Evolutionary conservation across 2,329 filamentous ascomycete species (phyloP).

Genomic region (Aspergillus awamori): DNA sequence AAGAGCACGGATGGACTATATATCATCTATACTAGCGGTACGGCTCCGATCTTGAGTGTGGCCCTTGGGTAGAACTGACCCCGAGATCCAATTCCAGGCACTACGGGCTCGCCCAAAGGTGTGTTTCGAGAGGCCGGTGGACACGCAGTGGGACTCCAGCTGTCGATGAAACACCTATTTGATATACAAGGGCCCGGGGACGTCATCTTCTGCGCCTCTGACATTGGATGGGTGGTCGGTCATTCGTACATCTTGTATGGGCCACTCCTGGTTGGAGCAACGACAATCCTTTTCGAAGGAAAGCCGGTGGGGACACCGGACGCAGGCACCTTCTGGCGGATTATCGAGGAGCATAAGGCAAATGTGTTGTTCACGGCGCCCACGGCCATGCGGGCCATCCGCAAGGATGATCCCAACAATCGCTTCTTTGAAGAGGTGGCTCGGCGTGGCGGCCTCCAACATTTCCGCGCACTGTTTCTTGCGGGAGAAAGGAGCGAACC

Average conservation of each 20-base stretch:
- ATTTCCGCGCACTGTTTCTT: conserved; percentile 75
- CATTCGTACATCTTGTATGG: conserved; percentile 88
- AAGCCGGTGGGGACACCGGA: conserved; percentile 90
- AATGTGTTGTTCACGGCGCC: conserved; percentile 85
- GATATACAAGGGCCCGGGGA: conserved; percentile 81
- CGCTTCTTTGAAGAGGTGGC: conserved; percentile 65
- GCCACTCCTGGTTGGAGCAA: conserved; percentile 80
- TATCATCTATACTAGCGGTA: conserved; percentile 80
- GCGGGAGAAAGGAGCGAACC: conserved; percentile 90
- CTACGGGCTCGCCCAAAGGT: conserved; percentile 80
- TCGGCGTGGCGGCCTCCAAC: conserved; percentile 68
- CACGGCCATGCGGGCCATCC: conserved; percentile 82
- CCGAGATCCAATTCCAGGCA: conserved; percentile 52
- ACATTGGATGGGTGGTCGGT: conserved; percentile 91
- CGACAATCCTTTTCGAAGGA: conserved; percentile 89
- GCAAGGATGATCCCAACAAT: conserved; percentile 80
- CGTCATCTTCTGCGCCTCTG: conserved; percentile 77
- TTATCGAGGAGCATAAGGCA: conserved; percentile 82
- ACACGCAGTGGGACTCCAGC: conserved; percentile 80
- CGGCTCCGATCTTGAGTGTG: not conserved
- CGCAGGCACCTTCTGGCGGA: conserved; percentile 83
- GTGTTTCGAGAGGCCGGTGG: conserved; percentile 81
- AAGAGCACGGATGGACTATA: conserved; percentile 80
- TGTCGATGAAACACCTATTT: conserved; percentile 82
- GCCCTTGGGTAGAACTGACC: conserved; percentile 14